Evolutionary conservation across 2,329 filamentous ascomycete species (phyloP).

Genomic region (Lachnellula suecica): DNA sequence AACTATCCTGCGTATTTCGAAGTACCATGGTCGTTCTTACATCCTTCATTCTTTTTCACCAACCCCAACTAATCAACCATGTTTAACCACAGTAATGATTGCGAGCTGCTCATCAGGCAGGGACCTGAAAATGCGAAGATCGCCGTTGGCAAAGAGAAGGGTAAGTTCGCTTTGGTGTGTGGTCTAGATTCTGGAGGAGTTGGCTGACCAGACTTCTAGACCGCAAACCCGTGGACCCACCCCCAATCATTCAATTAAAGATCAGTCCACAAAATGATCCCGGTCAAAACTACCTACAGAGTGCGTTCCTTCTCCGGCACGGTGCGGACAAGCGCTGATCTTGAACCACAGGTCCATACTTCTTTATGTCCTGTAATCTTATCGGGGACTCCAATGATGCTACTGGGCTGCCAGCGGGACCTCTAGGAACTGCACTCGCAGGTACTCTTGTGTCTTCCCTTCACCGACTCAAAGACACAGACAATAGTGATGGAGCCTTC

Average conservation of each 20-base stretch:
- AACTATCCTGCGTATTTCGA: too few species aligned
- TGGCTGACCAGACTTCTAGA: constrained; percentile 44
- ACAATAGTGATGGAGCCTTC: constrained; percentile 78
- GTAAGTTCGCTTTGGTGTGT: constrained; percentile 39
- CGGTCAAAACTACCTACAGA: constrained; percentile 50
- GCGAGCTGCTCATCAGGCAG: constrained; percentile 61
- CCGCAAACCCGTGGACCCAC: constrained; percentile 85
- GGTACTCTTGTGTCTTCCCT: constrained; percentile 79
- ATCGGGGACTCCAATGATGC: constrained; percentile 43
- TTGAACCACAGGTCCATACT: constrained; percentile 42
- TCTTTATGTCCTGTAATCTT: constrained; percentile 47
- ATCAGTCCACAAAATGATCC: constrained; percentile 46
- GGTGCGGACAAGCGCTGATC: constrained; percentile 2
- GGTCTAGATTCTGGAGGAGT: neutral
- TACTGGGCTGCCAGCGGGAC: constrained; percentile 37
- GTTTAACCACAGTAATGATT: constrained; percentile 46
- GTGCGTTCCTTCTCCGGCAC: constrained; percentile 41
- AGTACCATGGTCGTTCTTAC: too few species aligned
- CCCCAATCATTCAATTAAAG: constrained; percentile 75
- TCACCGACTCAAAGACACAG: constrained; percentile 75
- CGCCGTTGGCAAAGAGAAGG: constrained; percentile 73
- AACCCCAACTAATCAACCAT: constrained; percentile 25
- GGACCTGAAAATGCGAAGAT: constrained; percentile 67
- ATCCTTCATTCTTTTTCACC: neutral
- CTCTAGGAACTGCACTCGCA: constrained; percentile 53